Conservation (phyloP, 1,284 basidiomycete genomes). For the Trichosporon ovoides region DNA sequence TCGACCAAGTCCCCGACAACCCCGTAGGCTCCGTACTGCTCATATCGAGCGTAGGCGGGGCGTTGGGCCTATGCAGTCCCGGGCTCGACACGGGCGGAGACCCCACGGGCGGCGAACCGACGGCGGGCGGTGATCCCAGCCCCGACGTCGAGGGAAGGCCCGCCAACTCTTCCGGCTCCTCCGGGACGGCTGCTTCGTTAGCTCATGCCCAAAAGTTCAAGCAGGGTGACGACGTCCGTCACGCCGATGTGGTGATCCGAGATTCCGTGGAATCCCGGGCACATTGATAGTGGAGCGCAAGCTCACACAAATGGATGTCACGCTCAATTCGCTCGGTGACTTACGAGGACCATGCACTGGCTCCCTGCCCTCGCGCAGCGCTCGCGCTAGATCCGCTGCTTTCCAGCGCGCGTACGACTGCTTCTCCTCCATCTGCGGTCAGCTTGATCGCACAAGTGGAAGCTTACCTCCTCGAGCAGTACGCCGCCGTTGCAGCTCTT, state of each 20-base stretch:
- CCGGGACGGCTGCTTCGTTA: slow-evolving; percentile 32
- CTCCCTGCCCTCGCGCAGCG: slow-evolving; percentile 42
- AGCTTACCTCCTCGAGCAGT: slow-evolving; percentile 45
- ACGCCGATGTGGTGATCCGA: too few relatives aligned
- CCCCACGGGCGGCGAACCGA: too few relatives aligned
- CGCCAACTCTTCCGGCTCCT: slow-evolving; percentile 8
- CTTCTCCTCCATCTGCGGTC: slow-evolving; percentile 48
- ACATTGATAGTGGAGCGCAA: too few relatives aligned
- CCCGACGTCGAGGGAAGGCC: neutral
- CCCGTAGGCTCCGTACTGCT: neutral
- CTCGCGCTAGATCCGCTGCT: slow-evolving; percentile 48
- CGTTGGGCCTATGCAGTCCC: neutral
- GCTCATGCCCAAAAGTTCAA: too few relatives aligned
- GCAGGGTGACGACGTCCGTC: too few relatives aligned
- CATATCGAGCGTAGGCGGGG: neutral
- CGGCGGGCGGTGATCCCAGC: too few relatives aligned
- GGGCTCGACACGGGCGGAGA: neutral
- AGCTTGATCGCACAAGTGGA: slow-evolving; percentile 1
- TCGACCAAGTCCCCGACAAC: slow-evolving; percentile 32
- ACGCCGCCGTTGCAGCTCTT: slow-evolving; percentile 43
- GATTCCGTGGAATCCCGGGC: too few relatives aligned
- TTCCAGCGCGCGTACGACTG: slow-evolving; percentile 50
- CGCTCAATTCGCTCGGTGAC: too few relatives aligned
- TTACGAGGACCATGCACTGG: slow-evolving; percentile 46
- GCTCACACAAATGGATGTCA: too few relatives aligned